Evolutionary conservation across 495 filamentous ascomycete species (phyloP).

Genomic region (Pseudomonodictys pantanalensis): DNA sequence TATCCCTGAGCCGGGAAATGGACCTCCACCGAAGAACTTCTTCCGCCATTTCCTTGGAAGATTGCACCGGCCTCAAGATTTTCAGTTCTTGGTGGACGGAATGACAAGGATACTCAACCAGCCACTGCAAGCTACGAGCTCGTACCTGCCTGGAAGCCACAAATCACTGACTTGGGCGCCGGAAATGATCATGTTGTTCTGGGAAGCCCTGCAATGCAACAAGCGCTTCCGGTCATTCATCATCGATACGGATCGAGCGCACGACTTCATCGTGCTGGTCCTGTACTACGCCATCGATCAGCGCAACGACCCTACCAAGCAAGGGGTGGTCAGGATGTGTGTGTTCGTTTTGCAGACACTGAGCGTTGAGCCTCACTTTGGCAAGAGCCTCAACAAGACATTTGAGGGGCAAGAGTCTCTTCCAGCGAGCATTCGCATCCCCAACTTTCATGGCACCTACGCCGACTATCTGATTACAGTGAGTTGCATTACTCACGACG

Average conservation of each 20-base stretch:
- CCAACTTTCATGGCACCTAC: slow-evolving; percentile 84
- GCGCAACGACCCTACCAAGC: slow-evolving; percentile 78
- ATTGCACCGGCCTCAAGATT: slow-evolving; percentile 90
- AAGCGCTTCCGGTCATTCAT: slow-evolving; percentile 96
- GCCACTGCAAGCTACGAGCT: slow-evolving; percentile 79
- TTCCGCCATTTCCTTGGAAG: slow-evolving; percentile 90
- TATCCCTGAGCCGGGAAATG: slow-evolving; percentile 70
- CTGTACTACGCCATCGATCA: slow-evolving; percentile 91
- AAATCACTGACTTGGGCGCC: slow-evolving; percentile 81
- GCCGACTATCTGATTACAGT: slow-evolving; percentile 92
- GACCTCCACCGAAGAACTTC: slow-evolving; percentile 72
- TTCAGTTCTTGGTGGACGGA: slow-evolving; percentile 95
- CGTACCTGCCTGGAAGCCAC: slow-evolving; percentile 87
- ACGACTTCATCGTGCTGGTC: slow-evolving; percentile 88
- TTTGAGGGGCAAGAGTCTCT: slow-evolving; percentile 90
- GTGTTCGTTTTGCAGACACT: slow-evolving; percentile 94
- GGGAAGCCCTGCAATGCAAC: slow-evolving; percentile 97
- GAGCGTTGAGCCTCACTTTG: slow-evolving; percentile 89
- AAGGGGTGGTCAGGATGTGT: slow-evolving; percentile 93
- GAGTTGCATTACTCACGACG: slow-evolving; percentile 39
- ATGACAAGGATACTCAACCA: slow-evolving; percentile 93
- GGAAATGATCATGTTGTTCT: slow-evolving; percentile 96
- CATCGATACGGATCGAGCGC: slow-evolving; percentile 87
- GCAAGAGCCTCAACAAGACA: slow-evolving; percentile 79
- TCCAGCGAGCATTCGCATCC: slow-evolving; percentile 73